Percentiles rank a stretch among this genome's conserved stretches.
These are phyloP conservation scores for Lathyrus sativus DNA, from an alignment of 306 rosid genomes.

Conservation along the genomic window DNA sequence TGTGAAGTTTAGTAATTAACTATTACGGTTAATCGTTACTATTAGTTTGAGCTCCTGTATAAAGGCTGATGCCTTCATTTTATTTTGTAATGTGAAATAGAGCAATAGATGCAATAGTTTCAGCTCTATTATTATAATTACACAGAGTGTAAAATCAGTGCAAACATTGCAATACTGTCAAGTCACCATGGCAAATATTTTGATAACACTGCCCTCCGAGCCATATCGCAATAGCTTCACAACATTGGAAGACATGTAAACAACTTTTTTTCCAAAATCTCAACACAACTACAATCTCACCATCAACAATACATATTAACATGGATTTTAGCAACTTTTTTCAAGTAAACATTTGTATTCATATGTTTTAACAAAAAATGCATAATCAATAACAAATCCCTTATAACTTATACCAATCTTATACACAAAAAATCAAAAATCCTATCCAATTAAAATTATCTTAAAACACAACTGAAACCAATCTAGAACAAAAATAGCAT, in stretches of 20 bases:
- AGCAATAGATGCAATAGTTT: no score
- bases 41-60: no score
- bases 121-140: no score
- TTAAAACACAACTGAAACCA: background rate
- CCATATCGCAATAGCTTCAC: background rate
- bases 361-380: background rate
- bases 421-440: no score
- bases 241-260: background rate
- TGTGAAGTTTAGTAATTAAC: no score
- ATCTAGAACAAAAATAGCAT: background rate
- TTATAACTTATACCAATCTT: background rate
- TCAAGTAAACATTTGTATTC: background rate
- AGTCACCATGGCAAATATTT: no score
- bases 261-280: background rate
- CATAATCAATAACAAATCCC: slow-evolving; percentile 2
- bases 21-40: no score
- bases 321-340: slow-evolving; percentile 1
- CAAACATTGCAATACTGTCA: no score
- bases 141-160: no score
- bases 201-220: no score
- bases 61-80: no score
- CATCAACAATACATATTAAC: slow-evolving; percentile 13
- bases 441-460: background rate
- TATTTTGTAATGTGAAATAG: no score
- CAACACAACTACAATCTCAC: background rate